A percentile compares a stretch with the other conserved stretches of the same genome.
Evolutionary conservation across 768 basidiomycete genomes (phyloP).

Genomic region (Trichaptum fuscoviolaceum): DNA sequence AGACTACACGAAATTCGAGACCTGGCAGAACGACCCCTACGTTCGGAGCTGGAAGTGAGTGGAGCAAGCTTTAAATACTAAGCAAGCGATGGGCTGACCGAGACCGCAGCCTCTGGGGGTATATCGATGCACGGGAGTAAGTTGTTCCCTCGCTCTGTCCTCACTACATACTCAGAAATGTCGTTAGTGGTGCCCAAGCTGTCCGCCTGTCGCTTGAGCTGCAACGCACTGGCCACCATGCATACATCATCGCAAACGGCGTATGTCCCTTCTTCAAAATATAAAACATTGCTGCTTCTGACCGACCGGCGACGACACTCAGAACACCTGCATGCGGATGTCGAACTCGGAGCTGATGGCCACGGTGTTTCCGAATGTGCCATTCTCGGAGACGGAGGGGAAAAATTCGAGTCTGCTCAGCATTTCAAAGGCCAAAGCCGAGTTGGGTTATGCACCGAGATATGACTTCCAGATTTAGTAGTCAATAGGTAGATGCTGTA

Average conservation of each 20-base stretch:
- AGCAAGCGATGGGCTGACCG: not conserved
- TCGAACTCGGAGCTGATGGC: conserved; percentile 16
- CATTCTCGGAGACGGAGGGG: conserved; percentile 11
- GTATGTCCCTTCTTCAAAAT: not conserved
- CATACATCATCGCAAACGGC: conserved; percentile 19
- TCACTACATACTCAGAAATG: not conserved
- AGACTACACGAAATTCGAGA: conserved; percentile 15
- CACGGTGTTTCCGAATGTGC: conserved; percentile 15
- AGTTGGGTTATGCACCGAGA: conserved; percentile 15
- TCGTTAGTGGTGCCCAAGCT: conserved; percentile 11
- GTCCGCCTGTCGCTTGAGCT: conserved; percentile 14
- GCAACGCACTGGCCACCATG: conserved; percentile 16
- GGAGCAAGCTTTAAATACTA: not conserved
- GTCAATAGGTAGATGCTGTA: not conserved
- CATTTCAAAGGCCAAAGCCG: conserved; percentile 19
- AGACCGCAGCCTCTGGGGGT: conserved; percentile 13
- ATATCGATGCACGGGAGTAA: conserved; percentile 17
- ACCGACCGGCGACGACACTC: not conserved
- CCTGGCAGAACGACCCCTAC: conserved; percentile 17
- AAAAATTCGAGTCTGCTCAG: conserved; percentile 15
- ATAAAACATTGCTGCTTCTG: not conserved
- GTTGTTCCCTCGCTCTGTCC: not conserved
- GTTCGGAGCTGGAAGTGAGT: conserved; percentile 15
- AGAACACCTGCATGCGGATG: conserved; percentile 17
- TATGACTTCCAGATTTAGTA: not conserved